Evolutionary conservation across 164 flowering plant species (phyloP).

Genomic region (Vitis rupestris): DNA sequence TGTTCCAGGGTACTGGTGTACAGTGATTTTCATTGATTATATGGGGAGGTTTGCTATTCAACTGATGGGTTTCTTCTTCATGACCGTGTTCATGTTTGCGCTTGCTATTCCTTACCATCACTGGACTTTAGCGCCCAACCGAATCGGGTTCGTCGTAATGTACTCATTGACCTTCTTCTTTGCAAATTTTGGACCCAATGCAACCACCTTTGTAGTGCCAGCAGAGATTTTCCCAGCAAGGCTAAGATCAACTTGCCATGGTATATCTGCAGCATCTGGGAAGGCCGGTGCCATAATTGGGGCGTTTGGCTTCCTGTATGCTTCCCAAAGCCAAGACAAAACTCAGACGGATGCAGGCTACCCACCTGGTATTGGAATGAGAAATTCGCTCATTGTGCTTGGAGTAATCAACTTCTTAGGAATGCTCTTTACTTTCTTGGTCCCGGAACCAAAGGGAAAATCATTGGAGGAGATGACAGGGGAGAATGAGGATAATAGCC

Average conservation of each 20-base stretch:
- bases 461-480: constrained; percentile 20
- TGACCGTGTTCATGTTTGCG: constrained; percentile 16
- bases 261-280: constrained; percentile 16
- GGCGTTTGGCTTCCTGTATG: constrained; percentile 18
- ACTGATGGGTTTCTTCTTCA: constrained; percentile 14
- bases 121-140: constrained; percentile 9
- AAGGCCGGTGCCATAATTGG: constrained; percentile 19
- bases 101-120: constrained; percentile 16
- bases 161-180: constrained; percentile 20
- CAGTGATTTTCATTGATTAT: constrained; percentile 12
- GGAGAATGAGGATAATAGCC: constrained; percentile 5
- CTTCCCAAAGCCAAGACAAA: constrained; percentile 14
- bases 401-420: constrained; percentile 8
- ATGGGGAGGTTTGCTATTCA: constrained; percentile 14
- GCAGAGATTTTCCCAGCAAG: constrained; percentile 18
- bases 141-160: constrained; percentile 11
- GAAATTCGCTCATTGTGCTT: constrained; percentile 14
- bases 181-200: constrained; percentile 24
- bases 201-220: constrained; percentile 16
- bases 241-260: constrained; percentile 19
- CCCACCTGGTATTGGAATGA: constrained; percentile 20
- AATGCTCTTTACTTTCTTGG: constrained; percentile 8
- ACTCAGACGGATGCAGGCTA: constrained; percentile 15
- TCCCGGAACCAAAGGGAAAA: constrained; percentile 19
- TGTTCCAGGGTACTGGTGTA: constrained; percentile 14